Conservation (phyloP, 2,329 filamentous ascomycete genomes). For the Exophiala bonariae region DNA sequence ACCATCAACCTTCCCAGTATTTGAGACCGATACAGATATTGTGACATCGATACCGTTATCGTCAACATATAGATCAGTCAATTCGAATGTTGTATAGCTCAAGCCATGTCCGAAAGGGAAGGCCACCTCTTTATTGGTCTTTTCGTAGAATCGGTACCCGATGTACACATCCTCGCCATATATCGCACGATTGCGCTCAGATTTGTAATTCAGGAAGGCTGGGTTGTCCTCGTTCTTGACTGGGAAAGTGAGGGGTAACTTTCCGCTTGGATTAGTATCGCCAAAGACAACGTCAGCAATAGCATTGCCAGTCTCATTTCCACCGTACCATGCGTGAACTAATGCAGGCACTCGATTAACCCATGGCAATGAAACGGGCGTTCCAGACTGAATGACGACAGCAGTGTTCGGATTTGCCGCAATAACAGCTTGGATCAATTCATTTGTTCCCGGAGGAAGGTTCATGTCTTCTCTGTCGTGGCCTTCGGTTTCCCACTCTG, state of each 20-base stretch:
- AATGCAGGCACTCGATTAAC: slow-evolving; percentile 53
- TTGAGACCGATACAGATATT: slow-evolving; percentile 49
- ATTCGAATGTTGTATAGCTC: slow-evolving; percentile 70
- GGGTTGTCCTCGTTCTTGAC: slow-evolving; percentile 68
- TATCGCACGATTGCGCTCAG: slow-evolving; percentile 68
- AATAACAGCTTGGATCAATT: slow-evolving; percentile 63
- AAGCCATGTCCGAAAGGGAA: slow-evolving; percentile 81
- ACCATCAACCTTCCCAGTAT: slow-evolving; percentile 55
- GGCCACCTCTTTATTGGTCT: slow-evolving; percentile 61
- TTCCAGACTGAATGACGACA: slow-evolving; percentile 76
- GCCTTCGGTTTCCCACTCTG: slow-evolving; percentile 80
- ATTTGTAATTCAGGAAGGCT: slow-evolving; percentile 71
- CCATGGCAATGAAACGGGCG: slow-evolving; percentile 59
- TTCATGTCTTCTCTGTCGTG: slow-evolving; percentile 60
- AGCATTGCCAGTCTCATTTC: slow-evolving; percentile 81
- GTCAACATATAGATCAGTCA: slow-evolving; percentile 50
- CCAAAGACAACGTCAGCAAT: slow-evolving; percentile 78
- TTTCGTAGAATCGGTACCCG: slow-evolving; percentile 80
- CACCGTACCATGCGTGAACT: slow-evolving; percentile 80
- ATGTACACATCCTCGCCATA: slow-evolving; percentile 82
- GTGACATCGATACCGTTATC: slow-evolving; percentile 48
- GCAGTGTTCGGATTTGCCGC: slow-evolving; percentile 68
- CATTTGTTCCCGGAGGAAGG: slow-evolving; percentile 52
- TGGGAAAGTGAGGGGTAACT: slow-evolving; percentile 74
- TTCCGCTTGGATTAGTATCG: slow-evolving; percentile 71